Percentiles rank a stretch among this genome's conserved stretches.
These are phyloP conservation scores for Aspergillus ochraceoroseus DNA, from an alignment of 2,329 filamentous ascomycete genomes.

Conservation along the genomic window DNA sequence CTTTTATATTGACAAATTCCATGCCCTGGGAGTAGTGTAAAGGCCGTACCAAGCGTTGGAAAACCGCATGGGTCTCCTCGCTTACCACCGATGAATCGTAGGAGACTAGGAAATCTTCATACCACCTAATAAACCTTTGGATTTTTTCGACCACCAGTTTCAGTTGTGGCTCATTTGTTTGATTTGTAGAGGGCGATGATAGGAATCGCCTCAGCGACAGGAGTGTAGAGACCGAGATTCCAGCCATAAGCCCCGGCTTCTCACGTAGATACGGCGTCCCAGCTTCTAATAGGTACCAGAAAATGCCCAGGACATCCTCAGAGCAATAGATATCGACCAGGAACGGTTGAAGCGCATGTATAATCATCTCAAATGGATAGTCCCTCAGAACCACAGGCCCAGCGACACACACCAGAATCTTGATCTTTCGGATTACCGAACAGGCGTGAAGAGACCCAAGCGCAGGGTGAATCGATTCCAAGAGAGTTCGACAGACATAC, in stretches of 20 bases:
- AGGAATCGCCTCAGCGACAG: conserved; percentile 74
- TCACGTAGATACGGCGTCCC: conserved; percentile 61
- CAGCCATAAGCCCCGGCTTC: conserved; percentile 71
- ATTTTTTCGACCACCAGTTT: conserved; percentile 70
- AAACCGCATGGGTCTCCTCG: conserved; percentile 52
- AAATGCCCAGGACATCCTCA: conserved; percentile 81
- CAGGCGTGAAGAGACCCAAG: conserved; percentile 83
- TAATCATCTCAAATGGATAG: conserved; percentile 84
- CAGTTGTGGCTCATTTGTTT: conserved; percentile 80
- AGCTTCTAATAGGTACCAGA: conserved; percentile 71
- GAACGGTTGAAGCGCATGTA: conserved; percentile 73
- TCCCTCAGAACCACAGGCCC: conserved; percentile 66
- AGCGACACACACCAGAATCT: conserved; percentile 73
- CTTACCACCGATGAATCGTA: conserved; percentile 55
- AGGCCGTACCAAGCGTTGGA: conserved; percentile 66
- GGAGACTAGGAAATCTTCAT: conserved; percentile 61
- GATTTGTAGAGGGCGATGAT: conserved; percentile 68
- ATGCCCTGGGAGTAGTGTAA: conserved; percentile 64
- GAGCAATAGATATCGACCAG: conserved; percentile 80
- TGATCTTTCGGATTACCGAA: conserved; percentile 77
- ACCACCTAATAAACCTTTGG: conserved; percentile 71
- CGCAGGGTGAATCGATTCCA: conserved; percentile 76
- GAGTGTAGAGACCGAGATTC: conserved; percentile 72
- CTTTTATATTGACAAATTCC: conserved; percentile 63
- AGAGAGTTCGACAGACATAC: conserved; percentile 68